Evolutionary conservation across 2,329 filamentous ascomycete genomes (phyloP).

Genomic region (Malbranchea zuffiana): DNA sequence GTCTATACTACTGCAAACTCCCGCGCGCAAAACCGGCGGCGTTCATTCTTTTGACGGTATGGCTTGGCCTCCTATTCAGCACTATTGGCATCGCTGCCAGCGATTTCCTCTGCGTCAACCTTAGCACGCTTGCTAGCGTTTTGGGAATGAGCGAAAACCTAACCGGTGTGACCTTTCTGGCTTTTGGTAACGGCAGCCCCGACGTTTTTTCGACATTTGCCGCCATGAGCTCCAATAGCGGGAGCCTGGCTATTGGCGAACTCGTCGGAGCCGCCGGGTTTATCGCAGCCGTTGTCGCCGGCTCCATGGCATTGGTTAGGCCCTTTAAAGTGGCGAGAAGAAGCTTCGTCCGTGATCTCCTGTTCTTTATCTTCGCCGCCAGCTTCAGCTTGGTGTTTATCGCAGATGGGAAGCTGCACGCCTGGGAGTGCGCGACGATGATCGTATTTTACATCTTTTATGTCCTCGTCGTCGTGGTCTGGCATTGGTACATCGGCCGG

Average conservation of each 20-base stretch:
- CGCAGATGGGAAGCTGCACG: conserved; percentile 66
- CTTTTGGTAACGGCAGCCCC: conserved; percentile 94
- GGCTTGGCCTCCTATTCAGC: conserved; percentile 83
- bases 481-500: conserved; percentile 75
- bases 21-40: conserved; percentile 58
- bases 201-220: conserved; percentile 98
- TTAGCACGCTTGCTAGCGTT: conserved; percentile 81
- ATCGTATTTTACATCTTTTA: conserved; percentile 86
- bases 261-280: conserved; percentile 90
- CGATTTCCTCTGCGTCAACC: conserved; percentile 95
- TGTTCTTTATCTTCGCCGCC: conserved; percentile 81
- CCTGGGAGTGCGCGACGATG: conserved; percentile 89
- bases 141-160: conserved; percentile 92
- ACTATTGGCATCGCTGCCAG: conserved; percentile 96
- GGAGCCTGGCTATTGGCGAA: conserved; percentile 92
- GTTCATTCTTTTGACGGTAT: conserved; percentile 66
- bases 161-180: conserved; percentile 89
- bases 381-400: conserved; percentile 80
- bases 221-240: conserved; percentile 92
- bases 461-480: conserved; percentile 73
- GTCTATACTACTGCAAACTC: conserved; percentile 79
- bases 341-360: conserved; percentile 82
- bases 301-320: conserved; percentile 92
- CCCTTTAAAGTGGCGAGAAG: conserved; percentile 85
- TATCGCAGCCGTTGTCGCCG: conserved; percentile 91